phyloP scores from a whole-genome alignment of 1,139 yeast genomes.

The Saccharomyces hybrid region DNA sequence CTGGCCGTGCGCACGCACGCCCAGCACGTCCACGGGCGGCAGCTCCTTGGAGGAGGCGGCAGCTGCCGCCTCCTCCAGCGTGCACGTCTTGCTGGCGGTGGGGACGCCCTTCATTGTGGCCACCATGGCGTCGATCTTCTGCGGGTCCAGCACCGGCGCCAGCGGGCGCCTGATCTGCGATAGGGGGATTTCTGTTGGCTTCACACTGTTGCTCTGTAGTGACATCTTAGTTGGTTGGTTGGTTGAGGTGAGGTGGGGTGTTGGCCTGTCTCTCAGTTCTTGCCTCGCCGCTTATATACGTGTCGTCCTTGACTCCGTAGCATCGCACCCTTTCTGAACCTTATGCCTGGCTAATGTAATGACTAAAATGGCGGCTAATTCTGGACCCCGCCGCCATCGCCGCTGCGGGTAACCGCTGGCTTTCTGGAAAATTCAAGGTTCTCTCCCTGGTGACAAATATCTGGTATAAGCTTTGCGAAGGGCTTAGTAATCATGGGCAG shows the following conservation, averaged over 20 bases:
- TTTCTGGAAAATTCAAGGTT: neutral
- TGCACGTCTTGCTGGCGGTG: conserved; percentile 55
- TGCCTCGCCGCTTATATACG: conserved; percentile 10
- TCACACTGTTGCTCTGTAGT: conserved; percentile 41
- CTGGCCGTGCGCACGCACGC: conserved; percentile 54
- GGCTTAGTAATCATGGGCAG: neutral
- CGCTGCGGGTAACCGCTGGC: neutral
- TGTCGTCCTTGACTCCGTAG: neutral
- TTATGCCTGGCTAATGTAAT: neutral
- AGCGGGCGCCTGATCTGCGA: conserved; percentile 66
- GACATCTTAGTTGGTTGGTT: conserved; percentile 30
- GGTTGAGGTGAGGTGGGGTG: conserved; percentile 4
- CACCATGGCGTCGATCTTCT: conserved; percentile 71
- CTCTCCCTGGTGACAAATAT: neutral
- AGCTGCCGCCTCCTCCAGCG: conserved; percentile 38
- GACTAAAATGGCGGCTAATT: neutral
- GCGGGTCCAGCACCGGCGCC: conserved; percentile 68
- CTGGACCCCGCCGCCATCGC: neutral
- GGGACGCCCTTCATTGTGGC: conserved; percentile 62
- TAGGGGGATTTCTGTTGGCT: conserved; percentile 53
- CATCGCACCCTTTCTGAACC: neutral
- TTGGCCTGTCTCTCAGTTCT: conserved; percentile 3
- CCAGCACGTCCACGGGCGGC: conserved; percentile 71
- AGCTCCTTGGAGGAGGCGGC: conserved; percentile 42
- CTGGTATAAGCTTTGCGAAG: neutral